These are phyloP conservation scores for Apocynum venetum DNA, from an alignment of 257 asterid species.

Conservation along the genomic window DNA sequence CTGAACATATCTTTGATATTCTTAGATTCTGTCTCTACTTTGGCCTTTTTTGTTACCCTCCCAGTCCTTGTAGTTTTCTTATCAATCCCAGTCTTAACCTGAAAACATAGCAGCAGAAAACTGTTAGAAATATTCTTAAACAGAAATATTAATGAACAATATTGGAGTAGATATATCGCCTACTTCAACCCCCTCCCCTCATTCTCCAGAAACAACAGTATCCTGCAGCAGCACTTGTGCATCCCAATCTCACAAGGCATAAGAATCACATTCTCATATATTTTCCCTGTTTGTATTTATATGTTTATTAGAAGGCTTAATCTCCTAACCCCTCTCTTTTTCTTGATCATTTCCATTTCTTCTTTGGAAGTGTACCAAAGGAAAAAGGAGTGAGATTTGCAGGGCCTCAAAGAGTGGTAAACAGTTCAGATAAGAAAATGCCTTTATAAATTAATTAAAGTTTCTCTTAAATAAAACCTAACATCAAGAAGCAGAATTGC, in stretches of 20 bases:
- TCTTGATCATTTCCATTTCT: not conserved
- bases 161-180: not conserved
- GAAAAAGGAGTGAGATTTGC: not conserved
- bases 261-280: not conserved
- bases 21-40: slow-evolving; percentile 66
- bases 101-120: not conserved
- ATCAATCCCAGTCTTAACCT: slow-evolving; percentile 52
- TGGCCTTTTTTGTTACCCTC: slow-evolving; percentile 67
- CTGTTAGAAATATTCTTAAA: not conserved
- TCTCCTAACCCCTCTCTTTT: not conserved
- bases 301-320: not conserved
- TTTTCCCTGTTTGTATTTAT: not conserved
- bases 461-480: not conserved
- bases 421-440: not conserved
- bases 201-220: not conserved
- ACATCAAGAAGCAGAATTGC: not conserved
- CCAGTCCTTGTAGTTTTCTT: slow-evolving; percentile 37
- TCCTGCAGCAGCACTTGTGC: not conserved
- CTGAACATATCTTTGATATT: slow-evolving; percentile 93
- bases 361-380: not conserved
- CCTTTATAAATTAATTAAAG: not conserved
- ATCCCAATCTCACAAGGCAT: not conserved
- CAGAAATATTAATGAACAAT: not conserved
- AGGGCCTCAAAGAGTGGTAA: not conserved
- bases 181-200: not conserved